Conservation (phyloP, 352 stramenopile genomes). For the Aphanomyces invadans region DNA sequence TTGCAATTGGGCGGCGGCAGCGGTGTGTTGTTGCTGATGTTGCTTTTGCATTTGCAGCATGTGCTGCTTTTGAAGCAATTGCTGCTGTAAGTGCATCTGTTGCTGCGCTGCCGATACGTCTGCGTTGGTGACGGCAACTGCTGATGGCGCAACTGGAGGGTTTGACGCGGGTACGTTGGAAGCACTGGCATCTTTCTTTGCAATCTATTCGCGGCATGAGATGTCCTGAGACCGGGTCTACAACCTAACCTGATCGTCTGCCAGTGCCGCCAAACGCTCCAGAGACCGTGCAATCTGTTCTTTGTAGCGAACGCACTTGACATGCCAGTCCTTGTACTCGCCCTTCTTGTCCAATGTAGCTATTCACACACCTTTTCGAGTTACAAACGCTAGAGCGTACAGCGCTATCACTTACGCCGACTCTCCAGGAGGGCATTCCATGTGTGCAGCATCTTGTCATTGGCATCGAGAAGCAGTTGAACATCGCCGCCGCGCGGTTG, state of each 20-base stretch:
- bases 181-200: slow-evolving; percentile 35
- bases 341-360: slow-evolving; percentile 42
- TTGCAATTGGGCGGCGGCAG: background rate
- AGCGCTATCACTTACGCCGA: slow-evolving; percentile 70
- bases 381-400: too few species aligned
- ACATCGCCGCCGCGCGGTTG: slow-evolving; percentile 36
- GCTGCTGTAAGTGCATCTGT: slow-evolving; percentile 8
- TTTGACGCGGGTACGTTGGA: slow-evolving; percentile 23
- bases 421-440: slow-evolving; percentile 70
- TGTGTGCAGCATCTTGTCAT: slow-evolving; percentile 59
- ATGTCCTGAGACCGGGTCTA: background rate
- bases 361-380: background rate
- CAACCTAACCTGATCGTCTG: slow-evolving; percentile 68
- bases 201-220: slow-evolving; percentile 9
- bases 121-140: background rate
- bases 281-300: slow-evolving; percentile 67
- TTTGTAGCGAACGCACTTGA: slow-evolving; percentile 49
- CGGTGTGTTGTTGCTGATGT: background rate
- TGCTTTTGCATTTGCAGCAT: slow-evolving; percentile 8
- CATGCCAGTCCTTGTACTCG: slow-evolving; percentile 70
- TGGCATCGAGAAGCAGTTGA: slow-evolving; percentile 80
- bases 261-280: slow-evolving; percentile 65
- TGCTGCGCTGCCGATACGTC: slow-evolving; percentile 12
- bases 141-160: background rate
- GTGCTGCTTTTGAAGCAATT: slow-evolving; percentile 5